Evolutionary conservation across 768 basidiomycete species (phyloP), one percentile per base, ranked within the genome.

Genomic region (Boletus edulis): DNA sequence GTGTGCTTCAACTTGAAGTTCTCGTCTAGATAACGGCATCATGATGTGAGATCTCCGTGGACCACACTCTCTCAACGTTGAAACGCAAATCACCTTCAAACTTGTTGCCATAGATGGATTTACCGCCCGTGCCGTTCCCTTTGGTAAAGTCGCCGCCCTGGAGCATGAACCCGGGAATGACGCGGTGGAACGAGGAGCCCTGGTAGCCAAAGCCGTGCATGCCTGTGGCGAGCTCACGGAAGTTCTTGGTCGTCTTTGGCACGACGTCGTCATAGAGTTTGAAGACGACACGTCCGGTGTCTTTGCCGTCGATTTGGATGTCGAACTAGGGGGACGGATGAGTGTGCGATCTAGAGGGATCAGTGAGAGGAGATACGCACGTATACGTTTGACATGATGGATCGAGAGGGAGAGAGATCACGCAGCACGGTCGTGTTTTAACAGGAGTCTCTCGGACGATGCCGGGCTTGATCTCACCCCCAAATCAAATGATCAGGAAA

Each of bases 111-210:
- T 87, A 89, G 68, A 89, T 89, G 24, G 85, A 87, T 72, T 85
- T 89, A 46, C 90, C 91, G 56, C 90, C 91, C 11, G 87, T 89
- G 15, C 90, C 90, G 56, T 88, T 74, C 29, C 71, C 67, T 17
- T 54, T 62, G 59, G 86, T 88, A 71, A 96, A 96, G 69, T 94
- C 92, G 52, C 94, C 94, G 24, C 91, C 93, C 71, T 95, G 93
- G 54, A 92, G 78, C 90, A 93, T 93, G 75, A 93, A 94, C 40
- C 79, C 46, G 60, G 87, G 88, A 67, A 94, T 92, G 65, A 94
- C 75, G 59, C 92, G 87, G 72, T 94, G 92, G 83, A 94, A 94
- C 0, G 38, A 22, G 20, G 76, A 76, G 14, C 83, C 86, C 47
- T 70, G 46, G 75, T 95, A 98, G 44, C 91, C 88, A 54, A 73